Percentiles rank a stretch among this genome's conserved stretches.
Conservation (phyloP, 2,329 filamentous ascomycete species). For the Fusarium coicis region DNA sequence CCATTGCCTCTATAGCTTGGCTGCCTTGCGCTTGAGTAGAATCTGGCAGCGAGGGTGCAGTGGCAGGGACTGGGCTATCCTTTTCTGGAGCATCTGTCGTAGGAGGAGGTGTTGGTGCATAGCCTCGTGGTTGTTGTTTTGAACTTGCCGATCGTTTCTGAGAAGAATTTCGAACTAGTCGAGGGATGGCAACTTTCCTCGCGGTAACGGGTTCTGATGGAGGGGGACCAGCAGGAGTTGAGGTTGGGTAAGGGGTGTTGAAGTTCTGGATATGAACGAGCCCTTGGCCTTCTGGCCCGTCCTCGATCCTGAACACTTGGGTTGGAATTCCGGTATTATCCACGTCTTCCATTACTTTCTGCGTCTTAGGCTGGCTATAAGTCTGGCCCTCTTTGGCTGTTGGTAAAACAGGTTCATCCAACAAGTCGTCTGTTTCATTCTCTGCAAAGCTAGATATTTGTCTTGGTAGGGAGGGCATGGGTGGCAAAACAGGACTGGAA, state of each 20-base stretch:
- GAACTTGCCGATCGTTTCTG: conserved; percentile 34
- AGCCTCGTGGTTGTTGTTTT: conserved; percentile 36
- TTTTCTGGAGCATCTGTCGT: conserved; percentile 53
- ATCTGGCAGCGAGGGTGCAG: conserved; percentile 18
- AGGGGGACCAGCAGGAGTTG: conserved; percentile 32
- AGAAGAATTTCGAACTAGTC: conserved; percentile 17
- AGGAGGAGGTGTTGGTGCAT: conserved; percentile 52
- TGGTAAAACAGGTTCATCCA: conserved; percentile 69
- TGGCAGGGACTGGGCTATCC: conserved; percentile 43
- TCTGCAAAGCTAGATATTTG: conserved; percentile 89
- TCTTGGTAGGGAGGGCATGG: conserved; percentile 69
- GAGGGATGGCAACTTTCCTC: conserved; percentile 20
- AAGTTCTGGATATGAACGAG: conserved; percentile 51
- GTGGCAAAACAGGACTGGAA: conserved; percentile 82
- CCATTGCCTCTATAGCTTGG: conserved; percentile 7
- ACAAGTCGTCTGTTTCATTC: conserved; percentile 75
- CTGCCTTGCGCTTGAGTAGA: conserved; percentile 10
- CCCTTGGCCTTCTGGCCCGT: conserved; percentile 50
- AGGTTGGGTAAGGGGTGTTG: conserved; percentile 45
- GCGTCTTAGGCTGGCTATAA: conserved; percentile 28
- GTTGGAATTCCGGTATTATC: conserved; percentile 52
- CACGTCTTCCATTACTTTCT: conserved; percentile 46
- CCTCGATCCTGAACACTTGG: conserved; percentile 57
- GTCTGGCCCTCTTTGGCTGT: conserved; percentile 51
- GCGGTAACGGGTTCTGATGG: conserved; percentile 37